Conservation (phyloP, 2,329 filamentous ascomycete genomes). For the Ampelomyces quisqualis region DNA sequence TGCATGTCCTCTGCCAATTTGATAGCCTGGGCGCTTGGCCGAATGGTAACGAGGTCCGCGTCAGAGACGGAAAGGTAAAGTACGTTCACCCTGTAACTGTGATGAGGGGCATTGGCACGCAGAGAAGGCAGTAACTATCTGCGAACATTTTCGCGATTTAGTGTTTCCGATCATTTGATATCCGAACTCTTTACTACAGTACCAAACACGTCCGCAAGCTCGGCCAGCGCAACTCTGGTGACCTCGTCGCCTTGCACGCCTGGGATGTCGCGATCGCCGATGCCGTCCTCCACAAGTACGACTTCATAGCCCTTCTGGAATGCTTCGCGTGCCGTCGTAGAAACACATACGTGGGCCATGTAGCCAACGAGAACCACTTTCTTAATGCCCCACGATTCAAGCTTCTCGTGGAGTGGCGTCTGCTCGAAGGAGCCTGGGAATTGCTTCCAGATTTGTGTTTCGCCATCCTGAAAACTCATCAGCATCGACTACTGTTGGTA, state of each 20-base stretch:
- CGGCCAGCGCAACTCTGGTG: conserved; percentile 52
- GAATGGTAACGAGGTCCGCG: conserved; percentile 34
- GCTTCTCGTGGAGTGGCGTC: conserved; percentile 58
- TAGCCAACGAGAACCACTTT: conserved; percentile 65
- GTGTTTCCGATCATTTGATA: conserved; percentile 38
- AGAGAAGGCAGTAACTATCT: not conserved
- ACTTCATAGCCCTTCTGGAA: conserved; percentile 65
- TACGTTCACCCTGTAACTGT: conserved; percentile 38
- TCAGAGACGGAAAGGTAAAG: conserved; percentile 32
- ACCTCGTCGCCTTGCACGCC: conserved; percentile 59
- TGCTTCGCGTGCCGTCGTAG: conserved; percentile 63
- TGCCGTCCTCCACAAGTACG: conserved; percentile 60
- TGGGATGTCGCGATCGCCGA: conserved; percentile 68
- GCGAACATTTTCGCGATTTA: not conserved
- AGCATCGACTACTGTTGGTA: not conserved
- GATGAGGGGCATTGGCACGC: conserved; percentile 12
- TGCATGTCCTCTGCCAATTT: conserved; percentile 36
- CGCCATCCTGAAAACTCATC: conserved; percentile 42
- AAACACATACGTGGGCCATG: conserved; percentile 67
- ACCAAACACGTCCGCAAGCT: conserved; percentile 64
- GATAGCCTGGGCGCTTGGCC: conserved; percentile 31
- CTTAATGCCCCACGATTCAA: conserved; percentile 54
- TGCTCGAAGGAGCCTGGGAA: conserved; percentile 61
- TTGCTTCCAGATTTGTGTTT: conserved; percentile 59
- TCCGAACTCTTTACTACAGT: conserved; percentile 58